These are phyloP conservation scores for Vaccinium corymbosum DNA, from an alignment of 148 eudicot genomes.

Conservation along the genomic window DNA sequence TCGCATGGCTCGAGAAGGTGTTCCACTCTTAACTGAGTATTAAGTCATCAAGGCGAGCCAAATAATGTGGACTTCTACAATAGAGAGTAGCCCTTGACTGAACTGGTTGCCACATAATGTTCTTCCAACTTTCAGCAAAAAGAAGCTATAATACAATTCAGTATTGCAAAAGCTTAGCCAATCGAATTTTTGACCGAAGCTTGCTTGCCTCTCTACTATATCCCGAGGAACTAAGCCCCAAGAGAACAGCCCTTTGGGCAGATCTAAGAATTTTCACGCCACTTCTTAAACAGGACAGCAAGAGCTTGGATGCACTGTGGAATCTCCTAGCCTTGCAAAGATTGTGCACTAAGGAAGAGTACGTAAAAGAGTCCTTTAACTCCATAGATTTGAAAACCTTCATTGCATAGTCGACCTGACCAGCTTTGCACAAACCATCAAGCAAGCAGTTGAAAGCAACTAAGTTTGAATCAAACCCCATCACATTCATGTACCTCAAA, in stretches of 20 bases:
- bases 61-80: background rate
- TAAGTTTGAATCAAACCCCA: constrained; percentile 49
- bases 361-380: constrained; percentile 74
- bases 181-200: constrained; percentile 46
- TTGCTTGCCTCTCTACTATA: constrained; percentile 35
- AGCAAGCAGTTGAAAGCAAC: constrained; percentile 68
- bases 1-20: background rate
- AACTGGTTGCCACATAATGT: background rate
- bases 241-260: constrained; percentile 61
- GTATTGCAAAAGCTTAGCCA: constrained; percentile 36
- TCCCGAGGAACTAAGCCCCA: constrained; percentile 55
- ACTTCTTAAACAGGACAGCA: constrained; percentile 60
- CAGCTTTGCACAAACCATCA: constrained; percentile 63
- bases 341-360: constrained; percentile 76
- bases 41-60: background rate
- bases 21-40: background rate
- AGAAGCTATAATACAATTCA: constrained; percentile 21
- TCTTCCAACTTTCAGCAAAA: constrained; percentile 1
- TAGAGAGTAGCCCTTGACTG: background rate
- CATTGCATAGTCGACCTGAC: constrained; percentile 56
- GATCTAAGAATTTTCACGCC: constrained; percentile 54
- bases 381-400: constrained; percentile 60
- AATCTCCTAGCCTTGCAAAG: constrained; percentile 70
- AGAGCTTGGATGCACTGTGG: constrained; percentile 60
- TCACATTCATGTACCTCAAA: constrained; percentile 34